Evolutionary conservation across 306 rosid species (phyloP).

Genomic region (Lathyrus oleraceus): DNA sequence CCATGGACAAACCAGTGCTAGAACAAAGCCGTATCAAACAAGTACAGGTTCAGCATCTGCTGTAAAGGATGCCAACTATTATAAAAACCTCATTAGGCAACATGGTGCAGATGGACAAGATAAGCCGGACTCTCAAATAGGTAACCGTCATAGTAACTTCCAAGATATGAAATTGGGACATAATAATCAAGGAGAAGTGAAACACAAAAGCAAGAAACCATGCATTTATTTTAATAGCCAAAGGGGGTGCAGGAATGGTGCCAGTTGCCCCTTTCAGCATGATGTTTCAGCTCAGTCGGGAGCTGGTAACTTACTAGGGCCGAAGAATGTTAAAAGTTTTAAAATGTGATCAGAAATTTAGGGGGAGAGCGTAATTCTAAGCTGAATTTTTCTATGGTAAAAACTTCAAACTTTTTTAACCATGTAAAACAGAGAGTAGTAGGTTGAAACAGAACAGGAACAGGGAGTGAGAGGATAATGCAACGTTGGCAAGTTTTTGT

Average conservation of each 20-base stretch:
- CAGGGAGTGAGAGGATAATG: neutral
- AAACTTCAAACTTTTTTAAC: neutral
- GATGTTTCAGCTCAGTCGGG: slow-evolving; percentile 40
- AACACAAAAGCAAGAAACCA: slow-evolving; percentile 49
- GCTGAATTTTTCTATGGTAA: neutral
- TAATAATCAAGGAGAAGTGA: slow-evolving; percentile 45
- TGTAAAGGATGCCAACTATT: slow-evolving; percentile 61
- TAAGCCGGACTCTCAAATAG: slow-evolving; percentile 46
- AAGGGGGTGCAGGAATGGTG: slow-evolving; percentile 74
- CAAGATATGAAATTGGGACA: slow-evolving; percentile 46
- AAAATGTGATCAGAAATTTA: slow-evolving; percentile 44
- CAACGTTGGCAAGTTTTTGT: neutral
- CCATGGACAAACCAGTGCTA: slow-evolving; percentile 34
- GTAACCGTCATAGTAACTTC: slow-evolving; percentile 41
- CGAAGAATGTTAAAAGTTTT: slow-evolving; percentile 54
- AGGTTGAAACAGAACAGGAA: neutral
- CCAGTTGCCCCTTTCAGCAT: slow-evolving; percentile 58
- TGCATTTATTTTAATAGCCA: slow-evolving; percentile 64
- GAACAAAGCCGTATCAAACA: slow-evolving; percentile 29
- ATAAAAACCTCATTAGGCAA: slow-evolving; percentile 63
- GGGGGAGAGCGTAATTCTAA: slow-evolving; percentile 31
- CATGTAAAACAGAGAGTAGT: neutral
- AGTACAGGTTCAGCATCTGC: slow-evolving; percentile 34
- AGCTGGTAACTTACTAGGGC: slow-evolving; percentile 35
- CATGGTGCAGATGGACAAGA: slow-evolving; percentile 57